Evolutionary conservation across 2,329 filamentous ascomycete species (phyloP).

Genomic region (Furcasterigmium sp.): DNA sequence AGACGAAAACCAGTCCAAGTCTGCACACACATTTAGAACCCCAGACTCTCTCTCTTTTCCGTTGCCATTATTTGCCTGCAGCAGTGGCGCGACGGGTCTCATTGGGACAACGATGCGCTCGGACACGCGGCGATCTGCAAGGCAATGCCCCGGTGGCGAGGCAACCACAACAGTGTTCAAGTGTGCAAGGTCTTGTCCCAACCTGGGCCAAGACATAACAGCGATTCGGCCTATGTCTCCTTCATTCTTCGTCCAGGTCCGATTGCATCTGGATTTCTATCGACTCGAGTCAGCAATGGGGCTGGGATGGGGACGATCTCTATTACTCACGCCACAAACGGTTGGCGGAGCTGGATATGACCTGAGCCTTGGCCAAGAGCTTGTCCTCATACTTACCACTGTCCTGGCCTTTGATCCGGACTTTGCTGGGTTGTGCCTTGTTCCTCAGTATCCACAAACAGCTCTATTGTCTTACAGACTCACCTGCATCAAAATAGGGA

Average conservation of each 20-base stretch:
- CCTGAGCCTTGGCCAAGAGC: slow-evolving; percentile 58
- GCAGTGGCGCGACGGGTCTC: slow-evolving; percentile 32
- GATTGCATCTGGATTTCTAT: slow-evolving; percentile 46
- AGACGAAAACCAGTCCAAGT: slow-evolving; percentile 25
- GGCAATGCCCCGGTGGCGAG: no score
- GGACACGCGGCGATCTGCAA: not conserved
- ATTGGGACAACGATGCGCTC: slow-evolving; percentile 29
- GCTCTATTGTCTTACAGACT: slow-evolving; percentile 9
- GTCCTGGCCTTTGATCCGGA: slow-evolving; percentile 48
- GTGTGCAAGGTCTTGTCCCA: no score
- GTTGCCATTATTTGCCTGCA: slow-evolving; percentile 32
- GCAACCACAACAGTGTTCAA: no score
- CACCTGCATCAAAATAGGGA: slow-evolving; percentile 69
- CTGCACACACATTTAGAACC: slow-evolving; percentile 23
- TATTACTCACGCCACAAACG: slow-evolving; percentile 57
- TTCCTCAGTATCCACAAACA: not conserved
- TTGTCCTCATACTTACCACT: slow-evolving; percentile 55
- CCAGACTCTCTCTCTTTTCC: slow-evolving; percentile 31
- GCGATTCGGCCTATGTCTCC: slow-evolving; percentile 3
- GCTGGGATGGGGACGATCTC: not conserved
- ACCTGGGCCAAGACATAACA: not conserved
- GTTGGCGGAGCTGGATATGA: slow-evolving; percentile 65
- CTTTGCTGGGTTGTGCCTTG: slow-evolving; percentile 63
- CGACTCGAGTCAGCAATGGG: slow-evolving; percentile 3
- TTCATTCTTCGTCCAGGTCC: slow-evolving; percentile 40